Conservation (phyloP, 768 basidiomycete genomes). For the Lentinula raphanica region DNA sequence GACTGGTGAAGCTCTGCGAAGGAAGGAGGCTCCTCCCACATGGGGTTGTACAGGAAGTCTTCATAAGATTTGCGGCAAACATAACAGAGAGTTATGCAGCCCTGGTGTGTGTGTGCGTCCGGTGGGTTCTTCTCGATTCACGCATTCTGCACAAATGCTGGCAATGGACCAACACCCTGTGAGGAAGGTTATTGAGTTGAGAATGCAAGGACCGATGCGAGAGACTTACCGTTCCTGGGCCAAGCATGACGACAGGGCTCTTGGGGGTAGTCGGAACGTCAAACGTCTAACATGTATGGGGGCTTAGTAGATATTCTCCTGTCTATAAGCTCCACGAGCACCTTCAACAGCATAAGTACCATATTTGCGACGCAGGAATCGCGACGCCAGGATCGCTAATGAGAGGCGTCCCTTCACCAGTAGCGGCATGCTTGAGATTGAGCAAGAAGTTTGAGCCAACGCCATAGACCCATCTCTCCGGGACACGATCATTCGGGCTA, state of each 20-base stretch:
- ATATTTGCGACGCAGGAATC: no score
- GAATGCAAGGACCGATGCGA: slow-evolving; percentile 7
- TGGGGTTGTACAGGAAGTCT: slow-evolving; percentile 93
- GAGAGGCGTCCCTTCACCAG: slow-evolving; percentile 49
- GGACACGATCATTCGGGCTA: slow-evolving; percentile 43
- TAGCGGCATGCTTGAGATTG: slow-evolving; percentile 78
- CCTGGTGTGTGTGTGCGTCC: slow-evolving; percentile 93
- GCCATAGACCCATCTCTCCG: slow-evolving; percentile 73
- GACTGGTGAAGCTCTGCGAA: no score
- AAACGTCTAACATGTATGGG: slow-evolving; percentile 94
- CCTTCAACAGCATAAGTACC: slow-evolving; percentile 79
- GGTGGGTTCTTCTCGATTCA: slow-evolving; percentile 90
- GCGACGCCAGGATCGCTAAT: slow-evolving; percentile 30
- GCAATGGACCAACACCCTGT: slow-evolving; percentile 99
- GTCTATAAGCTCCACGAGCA: slow-evolving; percentile 80
- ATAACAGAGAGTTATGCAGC: slow-evolving; percentile 90
- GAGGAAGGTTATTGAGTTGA: slow-evolving; percentile 8
- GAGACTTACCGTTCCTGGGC: slow-evolving; percentile 87
- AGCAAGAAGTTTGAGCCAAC: slow-evolving; percentile 93
- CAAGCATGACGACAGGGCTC: slow-evolving; percentile 98
- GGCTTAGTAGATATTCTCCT: slow-evolving; percentile 67
- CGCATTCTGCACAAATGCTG: slow-evolving; percentile 98
- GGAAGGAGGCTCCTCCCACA: no score
- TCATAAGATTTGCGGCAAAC: slow-evolving; percentile 86
- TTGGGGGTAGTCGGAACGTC: slow-evolving; percentile 95